Conservation (phyloP, 805 yeast species). For the Cephaloascus albidus region DNA sequence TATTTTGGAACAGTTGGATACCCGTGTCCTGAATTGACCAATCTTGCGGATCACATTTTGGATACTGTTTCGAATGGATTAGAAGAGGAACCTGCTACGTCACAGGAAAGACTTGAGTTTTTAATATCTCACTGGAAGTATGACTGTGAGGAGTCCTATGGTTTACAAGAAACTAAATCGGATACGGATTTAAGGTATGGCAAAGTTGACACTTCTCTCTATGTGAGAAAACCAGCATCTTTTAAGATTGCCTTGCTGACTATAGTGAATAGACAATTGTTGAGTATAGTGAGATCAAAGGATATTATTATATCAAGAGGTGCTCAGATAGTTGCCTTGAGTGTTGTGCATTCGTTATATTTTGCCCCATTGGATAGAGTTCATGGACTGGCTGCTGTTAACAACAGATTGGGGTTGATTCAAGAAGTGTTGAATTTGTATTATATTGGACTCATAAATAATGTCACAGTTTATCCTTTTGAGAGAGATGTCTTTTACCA, state of each 20-base stretch:
- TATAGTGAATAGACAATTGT: conserved; percentile 20
- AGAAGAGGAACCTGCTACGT: conserved; percentile 14
- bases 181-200: neutral
- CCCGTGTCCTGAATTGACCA: conserved; percentile 4
- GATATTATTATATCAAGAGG: conserved; percentile 27
- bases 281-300: conserved; percentile 22
- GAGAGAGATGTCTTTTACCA: conserved; percentile 31
- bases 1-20: conserved; percentile 16
- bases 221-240: neutral
- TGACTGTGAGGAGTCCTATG: neutral
- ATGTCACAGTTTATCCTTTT: conserved; percentile 25
- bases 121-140: neutral
- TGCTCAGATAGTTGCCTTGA: conserved; percentile 20
- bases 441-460: conserved; percentile 30
- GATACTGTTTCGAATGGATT: conserved; percentile 22
- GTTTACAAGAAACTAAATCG: neutral
- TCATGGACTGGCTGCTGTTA: conserved; percentile 19
- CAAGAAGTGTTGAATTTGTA: conserved; percentile 30
- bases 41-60: conserved; percentile 26
- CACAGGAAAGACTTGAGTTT: conserved; percentile 7
- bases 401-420: conserved; percentile 29
- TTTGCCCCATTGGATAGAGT: conserved; percentile 11
- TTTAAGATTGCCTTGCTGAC: conserved; percentile 8
- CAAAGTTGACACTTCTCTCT: neutral
- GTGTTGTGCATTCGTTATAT: conserved; percentile 24